Percentiles rank a stretch among this genome's conserved stretches.
phyloP scores from a whole-genome alignment of 805 yeast genomes.

The Lachancea waltii region DNA sequence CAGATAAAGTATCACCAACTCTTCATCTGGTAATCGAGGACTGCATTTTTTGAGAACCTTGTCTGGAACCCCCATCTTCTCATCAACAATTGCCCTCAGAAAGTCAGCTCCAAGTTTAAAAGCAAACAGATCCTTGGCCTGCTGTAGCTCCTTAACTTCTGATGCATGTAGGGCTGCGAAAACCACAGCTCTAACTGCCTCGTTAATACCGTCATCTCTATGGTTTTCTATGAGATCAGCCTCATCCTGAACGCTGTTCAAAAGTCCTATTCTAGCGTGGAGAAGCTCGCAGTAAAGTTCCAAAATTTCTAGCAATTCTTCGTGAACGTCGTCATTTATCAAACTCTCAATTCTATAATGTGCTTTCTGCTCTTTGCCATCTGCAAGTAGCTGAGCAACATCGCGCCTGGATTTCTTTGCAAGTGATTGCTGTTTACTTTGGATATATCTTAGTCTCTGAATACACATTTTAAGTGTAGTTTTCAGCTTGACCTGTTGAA shows the following conservation, averaged over 20 bases:
- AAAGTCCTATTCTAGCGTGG: constrained; percentile 62
- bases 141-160: constrained; percentile 65
- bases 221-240: constrained; percentile 29
- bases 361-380: constrained; percentile 77
- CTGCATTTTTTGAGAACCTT: constrained; percentile 57
- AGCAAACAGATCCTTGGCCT: constrained; percentile 55
- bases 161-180: constrained; percentile 60
- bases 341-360: constrained; percentile 76
- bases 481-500: constrained; percentile 20
- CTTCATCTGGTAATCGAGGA: constrained; percentile 59
- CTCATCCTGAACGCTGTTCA: constrained; percentile 39
- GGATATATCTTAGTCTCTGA: constrained; percentile 61
- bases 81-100: constrained; percentile 33
- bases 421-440: constrained; percentile 66
- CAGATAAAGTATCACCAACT: constrained; percentile 62
- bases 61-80: constrained; percentile 49
- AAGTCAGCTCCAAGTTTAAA: constrained; percentile 66
- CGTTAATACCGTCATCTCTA: constrained; percentile 46
- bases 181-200: constrained; percentile 65
- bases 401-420: constrained; percentile 68
- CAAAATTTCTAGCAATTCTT: constrained; percentile 69
- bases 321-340: constrained; percentile 72
- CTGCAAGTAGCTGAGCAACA: constrained; percentile 60
- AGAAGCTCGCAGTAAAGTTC: constrained; percentile 79
- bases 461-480: constrained; percentile 54